Percentiles rank a stretch among this genome's conserved stretches.
Evolutionary conservation across 306 rosid genomes (phyloP).

Genomic region (Rosa persica): DNA sequence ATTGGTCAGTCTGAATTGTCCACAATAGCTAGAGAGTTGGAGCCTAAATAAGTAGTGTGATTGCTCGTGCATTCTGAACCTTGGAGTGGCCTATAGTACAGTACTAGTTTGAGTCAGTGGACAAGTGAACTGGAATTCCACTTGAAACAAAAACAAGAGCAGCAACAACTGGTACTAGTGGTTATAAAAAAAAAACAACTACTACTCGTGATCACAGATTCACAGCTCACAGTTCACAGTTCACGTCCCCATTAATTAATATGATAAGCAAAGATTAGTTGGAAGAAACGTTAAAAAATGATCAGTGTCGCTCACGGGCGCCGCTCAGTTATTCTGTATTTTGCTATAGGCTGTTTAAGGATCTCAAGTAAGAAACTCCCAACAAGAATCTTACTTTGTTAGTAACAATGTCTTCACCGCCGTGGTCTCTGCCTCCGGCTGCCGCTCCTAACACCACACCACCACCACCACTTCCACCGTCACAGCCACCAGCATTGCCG

Average conservation of each 20-base stretch:
- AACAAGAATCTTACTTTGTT: background rate
- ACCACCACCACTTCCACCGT: constrained; percentile 1
- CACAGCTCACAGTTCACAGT: background rate
- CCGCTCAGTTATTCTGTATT: background rate
- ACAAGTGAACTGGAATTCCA: constrained; percentile 37
- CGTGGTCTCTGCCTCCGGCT: constrained; percentile 22
- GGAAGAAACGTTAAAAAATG: constrained; percentile 8
- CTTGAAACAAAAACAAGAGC: background rate
- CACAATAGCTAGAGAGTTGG: background rate
- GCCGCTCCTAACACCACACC: constrained; percentile 17
- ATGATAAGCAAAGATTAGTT: background rate
- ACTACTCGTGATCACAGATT: constrained; percentile 9
- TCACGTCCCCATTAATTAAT: constrained; percentile 5
- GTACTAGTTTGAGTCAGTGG: constrained; percentile 10
- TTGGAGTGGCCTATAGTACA: background rate
- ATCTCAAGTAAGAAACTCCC: background rate
- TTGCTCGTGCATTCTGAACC: background rate
- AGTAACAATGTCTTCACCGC: constrained; percentile 23
- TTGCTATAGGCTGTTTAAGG: background rate
- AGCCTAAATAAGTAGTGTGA: background rate
- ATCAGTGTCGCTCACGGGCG: constrained; percentile 13
- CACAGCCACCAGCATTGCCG: background rate
- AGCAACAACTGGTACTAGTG: constrained; percentile 3
- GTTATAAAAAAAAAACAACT: too few species aligned
- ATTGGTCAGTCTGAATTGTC: background rate